Conservation (phyloP, 2,329 filamentous ascomycete genomes). For the Exophiala oligosperma region DNA sequence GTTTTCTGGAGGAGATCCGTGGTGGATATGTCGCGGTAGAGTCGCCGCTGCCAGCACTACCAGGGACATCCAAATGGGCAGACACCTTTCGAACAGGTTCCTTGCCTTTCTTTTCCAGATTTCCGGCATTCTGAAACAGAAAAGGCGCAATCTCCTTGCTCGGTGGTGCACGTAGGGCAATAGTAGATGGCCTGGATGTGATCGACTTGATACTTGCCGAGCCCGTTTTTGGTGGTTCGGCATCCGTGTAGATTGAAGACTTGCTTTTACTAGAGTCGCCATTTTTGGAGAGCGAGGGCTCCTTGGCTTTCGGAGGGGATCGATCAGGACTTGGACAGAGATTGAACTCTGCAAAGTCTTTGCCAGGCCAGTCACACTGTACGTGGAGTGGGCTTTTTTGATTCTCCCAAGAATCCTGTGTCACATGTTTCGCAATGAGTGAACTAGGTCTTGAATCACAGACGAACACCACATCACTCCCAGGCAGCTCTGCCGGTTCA, state of each 20-base stretch:
- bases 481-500: conserved; percentile 13
- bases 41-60: not conserved
- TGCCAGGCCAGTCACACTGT: conserved; percentile 21
- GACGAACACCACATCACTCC: not conserved
- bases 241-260: not conserved
- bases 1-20: conserved; percentile 23
- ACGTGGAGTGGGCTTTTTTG: not conserved
- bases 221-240: conserved; percentile 1
- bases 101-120: too few relatives aligned
- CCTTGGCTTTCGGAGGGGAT: not conserved
- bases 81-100: too few relatives aligned
- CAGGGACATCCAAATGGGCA: not conserved
- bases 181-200: conserved; percentile 14
- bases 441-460: not conserved
- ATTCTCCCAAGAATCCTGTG: not conserved
- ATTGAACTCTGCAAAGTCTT: conserved; percentile 22
- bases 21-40: conserved; percentile 13
- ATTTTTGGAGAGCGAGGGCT: not conserved
- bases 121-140: conserved; percentile 15
- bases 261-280: not conserved
- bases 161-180: conserved; percentile 15
- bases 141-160: conserved; percentile 20
- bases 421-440: not conserved
- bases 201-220: conserved; percentile 4
- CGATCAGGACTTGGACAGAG: not conserved